phyloP scores from a whole-genome alignment of 768 basidiomycete species.

The Mycena floridula region DNA sequence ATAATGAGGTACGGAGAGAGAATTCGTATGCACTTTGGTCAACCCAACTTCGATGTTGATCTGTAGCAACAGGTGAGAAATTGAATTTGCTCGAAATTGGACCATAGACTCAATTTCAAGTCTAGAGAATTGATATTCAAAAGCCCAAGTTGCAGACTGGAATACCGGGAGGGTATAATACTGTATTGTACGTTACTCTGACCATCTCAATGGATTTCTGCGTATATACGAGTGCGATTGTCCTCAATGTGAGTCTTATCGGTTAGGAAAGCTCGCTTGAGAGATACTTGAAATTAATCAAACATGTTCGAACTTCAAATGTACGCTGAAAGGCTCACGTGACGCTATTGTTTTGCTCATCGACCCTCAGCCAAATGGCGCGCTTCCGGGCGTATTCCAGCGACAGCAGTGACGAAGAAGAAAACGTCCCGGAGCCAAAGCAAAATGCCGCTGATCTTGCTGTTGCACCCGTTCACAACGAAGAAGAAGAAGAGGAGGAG shows the following conservation, averaged over 20 bases:
- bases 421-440: too few species aligned
- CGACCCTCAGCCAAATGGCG: too few species aligned
- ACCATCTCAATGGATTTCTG: too few species aligned
- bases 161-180: not conserved
- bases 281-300: too few species aligned
- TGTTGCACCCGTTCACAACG: conserved; percentile 8
- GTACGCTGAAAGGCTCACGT: too few species aligned
- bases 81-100: not conserved
- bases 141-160: too few species aligned
- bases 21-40: not conserved
- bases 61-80: not conserved
- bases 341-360: too few species aligned
- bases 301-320: too few species aligned
- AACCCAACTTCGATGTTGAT: not conserved
- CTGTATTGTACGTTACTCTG: not conserved
- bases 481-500: conserved; percentile 18
- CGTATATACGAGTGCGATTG: too few species aligned
- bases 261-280: too few species aligned
- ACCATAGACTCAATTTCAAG: not conserved
- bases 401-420: conserved; percentile 42
- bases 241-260: too few species aligned
- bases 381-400: conserved; percentile 63
- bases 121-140: not conserved
- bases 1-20: not conserved
- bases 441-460: too few species aligned